Conservation (phyloP, 169 alveolate species). For the Besnoitia besnoiti region DNA sequence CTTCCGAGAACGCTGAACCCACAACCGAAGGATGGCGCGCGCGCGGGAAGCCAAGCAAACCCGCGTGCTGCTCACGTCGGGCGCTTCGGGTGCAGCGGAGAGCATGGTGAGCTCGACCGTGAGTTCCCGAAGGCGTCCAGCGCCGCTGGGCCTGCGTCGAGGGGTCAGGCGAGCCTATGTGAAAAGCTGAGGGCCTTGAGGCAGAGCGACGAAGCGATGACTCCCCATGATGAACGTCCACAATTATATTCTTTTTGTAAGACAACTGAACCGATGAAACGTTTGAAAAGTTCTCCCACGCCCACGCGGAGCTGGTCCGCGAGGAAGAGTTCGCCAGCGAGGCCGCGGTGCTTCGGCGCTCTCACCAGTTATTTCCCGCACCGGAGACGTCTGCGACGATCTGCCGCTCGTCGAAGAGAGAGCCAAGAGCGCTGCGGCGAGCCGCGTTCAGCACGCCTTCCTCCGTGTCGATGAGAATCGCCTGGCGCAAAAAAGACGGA, state of each 20-base stretch:
- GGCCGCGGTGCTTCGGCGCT: neutral
- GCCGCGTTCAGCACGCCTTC: constrained; percentile 94
- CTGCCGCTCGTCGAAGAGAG: constrained; percentile 89
- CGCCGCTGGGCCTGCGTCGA: too few relatives aligned
- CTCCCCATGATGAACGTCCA: neutral
- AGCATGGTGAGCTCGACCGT: too few relatives aligned
- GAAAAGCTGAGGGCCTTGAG: too few relatives aligned
- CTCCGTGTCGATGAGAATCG: constrained; percentile 97
- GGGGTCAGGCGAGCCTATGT: too few relatives aligned
- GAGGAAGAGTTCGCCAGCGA: neutral
- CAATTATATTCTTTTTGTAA: neutral
- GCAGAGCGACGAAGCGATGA: too few relatives aligned
- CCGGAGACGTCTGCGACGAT: constrained; percentile 95
- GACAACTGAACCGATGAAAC: neutral
- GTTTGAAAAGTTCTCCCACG: neutral
- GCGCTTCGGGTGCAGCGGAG: too few relatives aligned
- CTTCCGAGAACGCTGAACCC: too few relatives aligned
- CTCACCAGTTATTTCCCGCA: constrained; percentile 98
- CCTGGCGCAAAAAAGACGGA: constrained; percentile 68
- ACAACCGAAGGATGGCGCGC: too few relatives aligned
- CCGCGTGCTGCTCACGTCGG: too few relatives aligned
- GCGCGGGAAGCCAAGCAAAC: too few relatives aligned
- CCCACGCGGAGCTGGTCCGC: neutral
- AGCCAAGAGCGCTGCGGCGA: constrained; percentile 89
- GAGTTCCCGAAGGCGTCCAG: too few relatives aligned